These are phyloP conservation scores for Malania oleifera DNA, from an alignment of 164 flowering plant genomes.

Conservation along the genomic window DNA sequence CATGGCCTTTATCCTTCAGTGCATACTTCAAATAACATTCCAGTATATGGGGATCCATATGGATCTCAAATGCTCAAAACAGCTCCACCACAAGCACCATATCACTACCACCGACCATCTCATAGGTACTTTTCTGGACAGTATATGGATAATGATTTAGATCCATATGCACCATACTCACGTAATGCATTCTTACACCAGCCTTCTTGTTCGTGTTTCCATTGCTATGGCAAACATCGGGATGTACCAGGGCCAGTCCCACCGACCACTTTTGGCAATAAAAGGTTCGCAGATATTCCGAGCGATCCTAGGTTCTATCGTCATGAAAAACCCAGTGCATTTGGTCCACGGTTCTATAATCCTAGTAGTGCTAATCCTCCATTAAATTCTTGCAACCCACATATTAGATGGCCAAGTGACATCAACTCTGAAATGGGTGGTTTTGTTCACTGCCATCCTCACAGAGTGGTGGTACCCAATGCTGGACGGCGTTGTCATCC, in stretches of 20 bases:
- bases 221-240: background rate
- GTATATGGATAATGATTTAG: background rate
- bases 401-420: background rate
- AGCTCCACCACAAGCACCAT: background rate
- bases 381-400: background rate
- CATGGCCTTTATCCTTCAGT: slow-evolving; percentile 29
- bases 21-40: background rate
- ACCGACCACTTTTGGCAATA: background rate
- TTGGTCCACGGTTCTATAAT: background rate
- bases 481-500: background rate
- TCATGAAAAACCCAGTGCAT: background rate
- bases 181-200: background rate
- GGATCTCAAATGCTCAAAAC: background rate
- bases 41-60: background rate
- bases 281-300: background rate
- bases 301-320: background rate
- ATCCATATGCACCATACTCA: background rate
- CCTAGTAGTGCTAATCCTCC: background rate
- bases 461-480: background rate
- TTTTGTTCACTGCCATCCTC: background rate
- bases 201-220: slow-evolving; percentile 3
- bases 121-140: background rate
- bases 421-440: background rate
- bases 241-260: background rate
- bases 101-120: background rate